A percentile compares a stretch with the other conserved stretches of the same genome.
Evolutionary conservation across 2,329 filamentous ascomycete genomes (phyloP).

Genomic region (Cladosporium sp.): DNA sequence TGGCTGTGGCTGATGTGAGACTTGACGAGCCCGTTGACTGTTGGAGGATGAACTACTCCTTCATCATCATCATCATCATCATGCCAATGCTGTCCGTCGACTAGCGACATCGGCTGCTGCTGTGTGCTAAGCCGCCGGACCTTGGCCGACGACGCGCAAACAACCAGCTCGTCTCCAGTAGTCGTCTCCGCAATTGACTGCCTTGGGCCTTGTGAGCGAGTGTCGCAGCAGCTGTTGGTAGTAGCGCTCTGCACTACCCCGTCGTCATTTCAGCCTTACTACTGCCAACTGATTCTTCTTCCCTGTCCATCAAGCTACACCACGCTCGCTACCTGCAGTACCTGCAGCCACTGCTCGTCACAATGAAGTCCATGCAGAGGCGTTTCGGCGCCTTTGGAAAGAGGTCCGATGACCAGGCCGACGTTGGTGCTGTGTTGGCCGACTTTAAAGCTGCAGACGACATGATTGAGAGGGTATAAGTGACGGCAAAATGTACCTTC

Average conservation of each 20-base stretch:
- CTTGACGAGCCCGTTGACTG: not conserved
- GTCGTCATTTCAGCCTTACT: slow-evolving; percentile 10
- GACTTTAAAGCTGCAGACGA: slow-evolving; percentile 80
- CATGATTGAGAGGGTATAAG: slow-evolving; percentile 66
- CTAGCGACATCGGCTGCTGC: not conserved
- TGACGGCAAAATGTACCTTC: not conserved
- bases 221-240: not conserved
- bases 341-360: slow-evolving; percentile 19
- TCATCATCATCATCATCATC: not conserved
- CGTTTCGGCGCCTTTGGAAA: slow-evolving; percentile 72
- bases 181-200: not conserved
- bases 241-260: not conserved
- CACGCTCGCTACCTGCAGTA: not conserved
- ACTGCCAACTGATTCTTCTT: not conserved
- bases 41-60: not conserved
- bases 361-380: slow-evolving; percentile 58
- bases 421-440: slow-evolving; percentile 70
- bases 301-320: not conserved
- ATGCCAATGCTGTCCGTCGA: not conserved
- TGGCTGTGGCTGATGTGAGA: slow-evolving; percentile 2
- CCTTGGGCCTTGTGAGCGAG: not conserved
- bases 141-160: slow-evolving; percentile 3
- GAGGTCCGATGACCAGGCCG: slow-evolving; percentile 72
- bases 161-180: not conserved
- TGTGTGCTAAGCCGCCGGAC: not conserved